These are phyloP conservation scores for Amphibolis antarctica DNA, from an alignment of 106 monocot genomes.

Conservation along the genomic window DNA sequence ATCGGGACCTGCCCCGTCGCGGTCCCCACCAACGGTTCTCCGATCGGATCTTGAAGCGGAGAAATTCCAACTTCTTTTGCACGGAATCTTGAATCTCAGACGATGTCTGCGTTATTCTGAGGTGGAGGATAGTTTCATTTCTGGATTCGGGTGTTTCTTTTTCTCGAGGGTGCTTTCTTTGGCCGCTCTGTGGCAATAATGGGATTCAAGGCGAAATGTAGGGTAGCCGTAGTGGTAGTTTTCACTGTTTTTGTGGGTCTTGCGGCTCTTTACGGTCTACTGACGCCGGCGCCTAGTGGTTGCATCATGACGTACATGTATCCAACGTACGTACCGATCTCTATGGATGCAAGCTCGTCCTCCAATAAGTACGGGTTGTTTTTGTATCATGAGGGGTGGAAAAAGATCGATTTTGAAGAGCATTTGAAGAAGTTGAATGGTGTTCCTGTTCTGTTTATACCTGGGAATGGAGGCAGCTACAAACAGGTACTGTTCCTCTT, in stretches of 20 bases:
- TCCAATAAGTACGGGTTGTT: constrained; percentile 73
- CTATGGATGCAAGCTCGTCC: constrained; percentile 44
- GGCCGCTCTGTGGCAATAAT: constrained; percentile 8
- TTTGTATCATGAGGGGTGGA: constrained; percentile 97
- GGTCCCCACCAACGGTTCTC: not conserved
- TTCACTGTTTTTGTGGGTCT: constrained; percentile 28
- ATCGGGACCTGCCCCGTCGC: not conserved
- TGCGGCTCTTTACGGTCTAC: constrained; percentile 41
- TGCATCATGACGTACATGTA: constrained; percentile 98
- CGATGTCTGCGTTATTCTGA: too few species aligned
- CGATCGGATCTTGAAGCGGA: too few species aligned
- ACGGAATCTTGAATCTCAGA: too few species aligned
- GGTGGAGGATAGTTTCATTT: too few species aligned
- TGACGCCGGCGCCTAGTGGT: constrained; percentile 62
- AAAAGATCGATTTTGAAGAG: constrained; percentile 78
- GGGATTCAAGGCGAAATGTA: constrained; percentile 34
- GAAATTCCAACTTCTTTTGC: too few species aligned
- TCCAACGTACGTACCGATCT: constrained; percentile 84
- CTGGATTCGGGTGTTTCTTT: not conserved
- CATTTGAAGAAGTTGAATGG: constrained; percentile 63
- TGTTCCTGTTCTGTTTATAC: constrained; percentile 88
- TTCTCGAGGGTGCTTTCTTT: not conserved
- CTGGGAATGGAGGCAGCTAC: constrained; percentile 97
- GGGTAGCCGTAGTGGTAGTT: constrained; percentile 29
- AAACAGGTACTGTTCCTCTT: constrained; percentile 53